These are phyloP conservation scores for Diaporthe batatas DNA, from an alignment of 2,329 filamentous ascomycete species.

Conservation along the genomic window DNA sequence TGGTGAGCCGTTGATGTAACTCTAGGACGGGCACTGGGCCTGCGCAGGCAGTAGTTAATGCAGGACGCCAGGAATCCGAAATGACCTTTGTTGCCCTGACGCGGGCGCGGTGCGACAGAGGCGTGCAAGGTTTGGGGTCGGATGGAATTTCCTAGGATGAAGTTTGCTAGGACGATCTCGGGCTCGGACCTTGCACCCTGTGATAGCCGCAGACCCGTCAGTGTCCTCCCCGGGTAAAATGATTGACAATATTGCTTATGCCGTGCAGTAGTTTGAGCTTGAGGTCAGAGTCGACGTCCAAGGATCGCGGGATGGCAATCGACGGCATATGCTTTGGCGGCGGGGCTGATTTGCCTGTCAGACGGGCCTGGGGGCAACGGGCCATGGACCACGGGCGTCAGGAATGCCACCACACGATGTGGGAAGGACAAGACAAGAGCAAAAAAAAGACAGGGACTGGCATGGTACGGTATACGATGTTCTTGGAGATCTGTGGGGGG, in stretches of 20 bases:
- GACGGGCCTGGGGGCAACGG: neutral
- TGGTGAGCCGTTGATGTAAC: neutral
- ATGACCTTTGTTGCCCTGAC: too few species aligned
- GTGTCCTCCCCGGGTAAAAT: neutral
- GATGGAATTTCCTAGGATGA: neutral
- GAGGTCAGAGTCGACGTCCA: neutral
- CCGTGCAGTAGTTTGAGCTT: constrained; percentile 23
- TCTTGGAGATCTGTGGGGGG: neutral
- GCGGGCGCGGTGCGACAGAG: too few species aligned
- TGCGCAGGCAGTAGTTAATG: constrained; percentile 6
- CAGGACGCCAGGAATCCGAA: neutral
- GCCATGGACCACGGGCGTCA: constrained; percentile 4
- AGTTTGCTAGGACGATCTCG: neutral
- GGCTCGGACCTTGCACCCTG: constrained; percentile 7
- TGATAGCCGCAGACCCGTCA: neutral
- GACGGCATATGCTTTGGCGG: constrained; percentile 2
- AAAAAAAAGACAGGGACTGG: constrained; percentile 22
- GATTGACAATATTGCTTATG: constrained; percentile 12
- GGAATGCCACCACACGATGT: constrained; percentile 12
- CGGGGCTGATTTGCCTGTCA: neutral
- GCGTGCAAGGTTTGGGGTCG: constrained; percentile 3
- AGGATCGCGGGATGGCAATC: constrained; percentile 10
- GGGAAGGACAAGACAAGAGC: neutral
- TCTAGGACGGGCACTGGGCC: neutral
- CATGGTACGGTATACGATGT: neutral